Conservation (phyloP, 306 rosid genomes). For the Prunus fruticosa region DNA sequence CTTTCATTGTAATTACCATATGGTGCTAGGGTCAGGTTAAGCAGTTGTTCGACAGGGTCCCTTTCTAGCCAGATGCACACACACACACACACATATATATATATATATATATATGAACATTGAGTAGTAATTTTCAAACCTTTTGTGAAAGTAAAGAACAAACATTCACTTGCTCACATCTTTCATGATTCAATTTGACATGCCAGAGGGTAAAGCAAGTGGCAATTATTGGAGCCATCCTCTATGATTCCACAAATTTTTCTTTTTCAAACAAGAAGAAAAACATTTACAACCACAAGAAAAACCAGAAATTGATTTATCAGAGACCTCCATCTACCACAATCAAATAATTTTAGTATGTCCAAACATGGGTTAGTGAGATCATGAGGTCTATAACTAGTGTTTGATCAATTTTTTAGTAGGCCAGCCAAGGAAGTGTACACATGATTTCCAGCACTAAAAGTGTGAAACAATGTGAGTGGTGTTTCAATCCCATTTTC, state of each 20-base stretch:
- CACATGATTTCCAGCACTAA: background rate
- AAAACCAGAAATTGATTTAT: conserved; percentile 7
- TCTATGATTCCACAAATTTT: conserved; percentile 16
- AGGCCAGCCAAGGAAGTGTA: background rate
- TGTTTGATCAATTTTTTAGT: background rate
- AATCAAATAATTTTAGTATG: background rate
- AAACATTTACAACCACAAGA: conserved; percentile 17
- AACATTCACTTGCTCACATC: conserved; percentile 1
- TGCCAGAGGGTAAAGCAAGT: conserved; percentile 12
- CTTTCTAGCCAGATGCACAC: conserved; percentile 11
- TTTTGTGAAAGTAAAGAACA: background rate
- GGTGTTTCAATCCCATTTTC: no score
- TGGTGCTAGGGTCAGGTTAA: background rate
- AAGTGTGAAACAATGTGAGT: background rate
- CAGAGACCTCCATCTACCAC: conserved; percentile 6
- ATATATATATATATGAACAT: no score
- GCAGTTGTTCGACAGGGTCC: conserved; percentile 17
- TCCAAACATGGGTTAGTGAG: conserved; percentile 10
- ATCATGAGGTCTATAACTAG: background rate
- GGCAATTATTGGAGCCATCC: conserved; percentile 27
- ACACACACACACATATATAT: no score
- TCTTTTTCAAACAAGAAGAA: background rate
- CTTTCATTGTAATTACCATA: background rate
- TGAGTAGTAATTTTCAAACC: conserved; percentile 24
- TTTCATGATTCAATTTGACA: conserved; percentile 29